These are phyloP conservation scores for Fusarium sp. DNA, from an alignment of 2,329 filamentous ascomycete genomes.

Conservation along the genomic window DNA sequence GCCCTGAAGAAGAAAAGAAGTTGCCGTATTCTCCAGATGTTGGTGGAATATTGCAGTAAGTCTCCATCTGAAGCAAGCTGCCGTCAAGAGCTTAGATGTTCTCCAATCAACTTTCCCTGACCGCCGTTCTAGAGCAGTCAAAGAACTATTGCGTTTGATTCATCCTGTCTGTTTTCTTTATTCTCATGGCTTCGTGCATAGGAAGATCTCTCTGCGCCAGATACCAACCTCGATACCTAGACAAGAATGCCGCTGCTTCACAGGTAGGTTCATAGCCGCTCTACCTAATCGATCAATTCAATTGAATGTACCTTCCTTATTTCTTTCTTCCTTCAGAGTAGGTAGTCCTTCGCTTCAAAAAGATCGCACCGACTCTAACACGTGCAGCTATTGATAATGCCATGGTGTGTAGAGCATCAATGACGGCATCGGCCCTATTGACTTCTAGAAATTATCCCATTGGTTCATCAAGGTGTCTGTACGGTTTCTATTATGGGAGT, in stretches of 20 bases:
- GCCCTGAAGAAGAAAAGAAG: background rate
- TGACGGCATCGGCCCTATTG: background rate
- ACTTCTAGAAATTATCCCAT: background rate
- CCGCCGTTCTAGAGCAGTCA: background rate
- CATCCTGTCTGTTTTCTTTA: background rate
- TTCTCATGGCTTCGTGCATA: background rate
- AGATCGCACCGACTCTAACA: background rate
- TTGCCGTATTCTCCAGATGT: background rate
- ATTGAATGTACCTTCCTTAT: background rate
- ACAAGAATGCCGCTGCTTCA: background rate
- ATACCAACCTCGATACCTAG: background rate
- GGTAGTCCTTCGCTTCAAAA: background rate
- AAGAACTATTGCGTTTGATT: background rate
- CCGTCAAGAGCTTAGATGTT: background rate
- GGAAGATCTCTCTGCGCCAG: background rate
- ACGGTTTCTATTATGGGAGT: background rate
- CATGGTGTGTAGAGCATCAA: background rate
- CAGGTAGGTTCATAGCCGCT: background rate
- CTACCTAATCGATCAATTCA: background rate
- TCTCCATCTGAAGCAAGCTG: slow-evolving; percentile 8
- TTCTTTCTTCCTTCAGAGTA: background rate
- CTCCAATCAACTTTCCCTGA: background rate
- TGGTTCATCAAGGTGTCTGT: background rate
- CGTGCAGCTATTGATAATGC: background rate
- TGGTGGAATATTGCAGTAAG: slow-evolving; percentile 6